Conservation (phyloP, 2,329 filamentous ascomycete species). For the Neopestalotiopsis rosae region DNA sequence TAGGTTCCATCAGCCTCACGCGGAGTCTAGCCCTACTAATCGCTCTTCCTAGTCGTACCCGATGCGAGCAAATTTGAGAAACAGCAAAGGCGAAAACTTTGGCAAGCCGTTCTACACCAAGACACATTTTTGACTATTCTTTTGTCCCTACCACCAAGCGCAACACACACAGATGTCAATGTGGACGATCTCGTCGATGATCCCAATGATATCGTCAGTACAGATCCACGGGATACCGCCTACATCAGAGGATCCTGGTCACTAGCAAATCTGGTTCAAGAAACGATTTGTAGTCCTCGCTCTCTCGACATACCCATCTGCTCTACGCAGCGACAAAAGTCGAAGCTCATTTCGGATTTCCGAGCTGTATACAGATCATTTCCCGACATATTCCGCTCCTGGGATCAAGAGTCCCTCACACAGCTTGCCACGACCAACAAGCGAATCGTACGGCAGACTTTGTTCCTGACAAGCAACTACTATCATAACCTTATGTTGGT, state of each 20-base stretch:
- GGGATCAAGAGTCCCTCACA: slow-evolving; percentile 65
- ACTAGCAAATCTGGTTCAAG: slow-evolving; percentile 78
- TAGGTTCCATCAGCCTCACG: slow-evolving; percentile 31
- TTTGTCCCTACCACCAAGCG: slow-evolving; percentile 76
- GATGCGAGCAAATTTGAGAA: slow-evolving; percentile 74
- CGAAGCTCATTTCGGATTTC: slow-evolving; percentile 72
- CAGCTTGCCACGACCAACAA: slow-evolving; percentile 64
- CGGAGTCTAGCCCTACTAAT: slow-evolving; percentile 11
- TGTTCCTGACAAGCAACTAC: slow-evolving; percentile 83
- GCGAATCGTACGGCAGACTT: slow-evolving; percentile 72
- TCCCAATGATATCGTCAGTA: slow-evolving; percentile 58
- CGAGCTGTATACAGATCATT: slow-evolving; percentile 75
- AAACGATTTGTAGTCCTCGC: slow-evolving; percentile 75
- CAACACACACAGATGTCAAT: slow-evolving; percentile 79
- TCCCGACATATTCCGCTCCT: slow-evolving; percentile 71
- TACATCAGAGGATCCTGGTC: slow-evolving; percentile 82
- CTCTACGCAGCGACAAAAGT: slow-evolving; percentile 70
- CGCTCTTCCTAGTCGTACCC: slow-evolving; percentile 56
- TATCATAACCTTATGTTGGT: slow-evolving; percentile 84
- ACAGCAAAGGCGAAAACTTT: slow-evolving; percentile 78
- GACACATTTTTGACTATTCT: slow-evolving; percentile 83
- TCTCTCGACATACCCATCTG: slow-evolving; percentile 77
- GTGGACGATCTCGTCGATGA: slow-evolving; percentile 77
- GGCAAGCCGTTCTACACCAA: slow-evolving; percentile 81
- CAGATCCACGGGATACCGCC: slow-evolving; percentile 68